Evolutionary conservation across 352 stramenopile genomes (phyloP), one percentile per base, ranked within the genome.

Genomic region (Pythium pyrilobum): DNA sequence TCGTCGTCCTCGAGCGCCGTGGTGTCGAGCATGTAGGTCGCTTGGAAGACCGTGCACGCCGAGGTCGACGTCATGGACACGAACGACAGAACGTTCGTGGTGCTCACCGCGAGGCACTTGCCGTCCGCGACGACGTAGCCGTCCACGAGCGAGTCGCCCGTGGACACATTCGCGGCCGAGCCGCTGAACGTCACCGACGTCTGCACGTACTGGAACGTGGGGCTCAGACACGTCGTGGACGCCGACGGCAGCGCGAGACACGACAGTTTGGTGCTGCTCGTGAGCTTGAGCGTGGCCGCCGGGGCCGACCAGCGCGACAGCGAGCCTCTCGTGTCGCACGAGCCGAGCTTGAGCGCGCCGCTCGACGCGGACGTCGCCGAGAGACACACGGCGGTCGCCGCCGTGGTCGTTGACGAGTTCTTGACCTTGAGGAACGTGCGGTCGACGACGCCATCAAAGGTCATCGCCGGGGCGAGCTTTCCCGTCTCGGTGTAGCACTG

Each of bases 401-500:
- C 36, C 4, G 52, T 49, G 29, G 42, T 60, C 21, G 58, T 31
- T 12, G 46, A 20, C 6, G 5, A 57, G 24, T 36, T 25, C 58
- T 70, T 70, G 48, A 70, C 21, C 42, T 67, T 66, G 40, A 70
- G 48, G 31, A 70, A 65, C 25, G 43, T 31, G 24, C 62, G 56
- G 38, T 71, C 59, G 25, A 71, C 52, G 38, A 43, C 39, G n/a
- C 59, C 58, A 16, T 52, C 59, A 40, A 71, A 71, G 15, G 43
- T 56, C 53, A 71, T 61, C 15, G 34, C 27, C 15, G 13, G 29
- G 5, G 54, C 34, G 10, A 67, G 52, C 38, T 48, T 61, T 28
- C 65, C 65, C 0, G 61, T 67, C 49, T 73, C 65, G 2, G 65
- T 55, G 39, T 67, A 70, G 49, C 65, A 73, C 56, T 70, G 60